Evolutionary conservation across 768 basidiomycete species (phyloP), one percentile per base, ranked within the genome.

Genomic region (Termitomyces sp.): DNA sequence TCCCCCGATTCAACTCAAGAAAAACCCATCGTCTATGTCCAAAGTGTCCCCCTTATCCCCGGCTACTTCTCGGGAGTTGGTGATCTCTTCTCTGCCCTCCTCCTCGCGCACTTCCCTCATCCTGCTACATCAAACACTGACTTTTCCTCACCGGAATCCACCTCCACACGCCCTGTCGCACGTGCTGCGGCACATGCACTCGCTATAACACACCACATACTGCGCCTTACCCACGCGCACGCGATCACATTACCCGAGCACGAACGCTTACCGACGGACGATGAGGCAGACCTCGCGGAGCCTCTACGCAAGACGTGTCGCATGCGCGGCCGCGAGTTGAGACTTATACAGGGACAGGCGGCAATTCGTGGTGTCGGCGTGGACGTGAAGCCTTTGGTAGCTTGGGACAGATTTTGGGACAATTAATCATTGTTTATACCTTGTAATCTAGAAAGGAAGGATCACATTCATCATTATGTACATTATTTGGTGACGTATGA

Each of bases 51-150:
- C 2, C 78, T 87, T 28, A 78, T 98, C 44, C 81, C 87, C 5
- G 95, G 94, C 11, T 97, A 98, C 73, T 98, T 94, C 68, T 89
- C 92, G 19, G 97, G 97, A 24, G 95, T 97, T 11, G 97, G 97
- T 17, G 97, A 99, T 69, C 84, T 98, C 54, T 98, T 98, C 74
- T 93, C 93, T 6, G 90, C 96, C 1, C 82, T 98, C 53, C 83
- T 95, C 26, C 77, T 96, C 4, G 94, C 84, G 0, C 88, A 94
- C 64, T 98, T 65, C 19, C 24, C 51, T 24, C 53, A 32, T 15
- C 40, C 54, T 6, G 21, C 54, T n/a, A 24, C 22, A 40, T 30
- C 53, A 0, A 22, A 26, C n/a, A 22, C 45, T 30, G 15, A 47
- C 19, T n/a, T 57, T 12, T 10, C 41, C 8, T 15, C 41, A 14